Percentiles rank a stretch among this genome's conserved stretches.
These are phyloP conservation scores for Cylindrotheca fusiformis DNA, from an alignment of 108 stramenopile species.

Conservation along the genomic window DNA sequence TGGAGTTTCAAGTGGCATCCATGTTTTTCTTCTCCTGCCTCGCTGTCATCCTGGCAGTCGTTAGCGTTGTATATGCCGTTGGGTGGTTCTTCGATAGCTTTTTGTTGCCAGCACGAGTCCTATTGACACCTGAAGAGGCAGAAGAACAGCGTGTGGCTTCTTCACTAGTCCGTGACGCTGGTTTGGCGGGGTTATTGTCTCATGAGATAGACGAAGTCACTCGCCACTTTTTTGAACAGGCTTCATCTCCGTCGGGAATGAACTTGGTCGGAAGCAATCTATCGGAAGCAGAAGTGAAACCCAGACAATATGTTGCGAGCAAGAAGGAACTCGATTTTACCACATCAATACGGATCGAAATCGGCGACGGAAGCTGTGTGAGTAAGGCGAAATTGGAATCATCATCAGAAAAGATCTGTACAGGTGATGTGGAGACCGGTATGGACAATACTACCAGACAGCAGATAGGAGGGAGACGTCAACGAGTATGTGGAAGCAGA, in stretches of 20 bases:
- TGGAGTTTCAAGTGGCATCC: not conserved
- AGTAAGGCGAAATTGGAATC: too few species aligned
- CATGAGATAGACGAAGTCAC: not conserved
- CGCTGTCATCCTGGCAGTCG: constrained; percentile 14
- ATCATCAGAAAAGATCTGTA: too few species aligned
- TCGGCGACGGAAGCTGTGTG: too few species aligned
- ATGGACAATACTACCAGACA: too few species aligned
- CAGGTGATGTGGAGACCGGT: too few species aligned
- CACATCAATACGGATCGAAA: too few species aligned
- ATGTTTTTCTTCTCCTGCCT: constrained; percentile 8
- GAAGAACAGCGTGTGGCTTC: constrained; percentile 4
- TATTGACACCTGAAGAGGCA: constrained; percentile 8
- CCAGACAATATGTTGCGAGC: too few species aligned
- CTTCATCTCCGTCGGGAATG: constrained; percentile 6
- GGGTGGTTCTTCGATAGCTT: constrained; percentile 4
- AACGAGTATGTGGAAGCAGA: too few species aligned
- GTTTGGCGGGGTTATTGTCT: constrained; percentile 14
- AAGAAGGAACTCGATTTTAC: too few species aligned
- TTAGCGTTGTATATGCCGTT: constrained; percentile 8
- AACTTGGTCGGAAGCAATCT: too few species aligned
- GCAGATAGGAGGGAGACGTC: too few species aligned
- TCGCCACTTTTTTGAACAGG: constrained; percentile 10
- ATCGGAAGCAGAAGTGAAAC: too few species aligned
- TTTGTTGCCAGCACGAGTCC: not conserved
- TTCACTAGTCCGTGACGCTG: not conserved